Conservation (phyloP, 2,329 filamentous ascomycete species). For the Sporothrix euskadiensis region DNA sequence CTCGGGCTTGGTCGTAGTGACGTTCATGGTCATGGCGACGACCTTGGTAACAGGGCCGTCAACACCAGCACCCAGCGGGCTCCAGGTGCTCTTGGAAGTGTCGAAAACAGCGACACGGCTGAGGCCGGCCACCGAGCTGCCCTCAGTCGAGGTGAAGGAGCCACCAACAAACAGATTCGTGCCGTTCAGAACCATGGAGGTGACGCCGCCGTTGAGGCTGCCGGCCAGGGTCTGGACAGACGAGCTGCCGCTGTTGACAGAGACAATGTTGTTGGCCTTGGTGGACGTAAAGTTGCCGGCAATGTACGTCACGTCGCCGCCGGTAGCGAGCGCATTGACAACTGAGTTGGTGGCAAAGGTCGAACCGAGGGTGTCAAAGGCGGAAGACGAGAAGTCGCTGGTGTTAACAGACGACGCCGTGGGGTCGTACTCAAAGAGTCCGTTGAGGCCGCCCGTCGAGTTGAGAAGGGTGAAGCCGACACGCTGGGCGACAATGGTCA, state of each 20-base stretch:
- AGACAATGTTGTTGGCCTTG: constrained; percentile 72
- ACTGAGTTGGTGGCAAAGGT: constrained; percentile 66
- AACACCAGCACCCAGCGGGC: constrained; percentile 78
- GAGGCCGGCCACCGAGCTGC: constrained; percentile 63
- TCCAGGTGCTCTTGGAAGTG: constrained; percentile 68
- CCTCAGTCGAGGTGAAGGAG: constrained; percentile 73
- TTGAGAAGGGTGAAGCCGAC: constrained; percentile 75
- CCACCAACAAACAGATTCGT: constrained; percentile 78
- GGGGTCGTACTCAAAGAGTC: constrained; percentile 86
- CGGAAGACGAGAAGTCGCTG: constrained; percentile 67
- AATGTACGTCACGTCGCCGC: constrained; percentile 68
- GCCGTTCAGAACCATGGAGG: constrained; percentile 66
- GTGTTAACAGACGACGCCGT: constrained; percentile 57
- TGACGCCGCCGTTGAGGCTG: constrained; percentile 79
- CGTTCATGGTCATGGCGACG: constrained; percentile 75
- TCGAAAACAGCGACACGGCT: constrained; percentile 78
- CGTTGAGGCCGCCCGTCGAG: constrained; percentile 79
- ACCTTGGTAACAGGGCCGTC: constrained; percentile 75
- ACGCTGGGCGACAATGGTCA: constrained; percentile 86
- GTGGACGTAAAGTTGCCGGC: constrained; percentile 80
- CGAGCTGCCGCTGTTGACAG: constrained; percentile 64
- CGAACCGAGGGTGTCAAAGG: constrained; percentile 73
- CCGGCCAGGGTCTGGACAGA: constrained; percentile 63
- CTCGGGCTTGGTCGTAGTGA: constrained; percentile 68
- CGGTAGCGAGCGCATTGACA: constrained; percentile 67